phyloP scores from a whole-genome alignment of 1,139 yeast genomes.

The Suhomyces bokatorum region DNA sequence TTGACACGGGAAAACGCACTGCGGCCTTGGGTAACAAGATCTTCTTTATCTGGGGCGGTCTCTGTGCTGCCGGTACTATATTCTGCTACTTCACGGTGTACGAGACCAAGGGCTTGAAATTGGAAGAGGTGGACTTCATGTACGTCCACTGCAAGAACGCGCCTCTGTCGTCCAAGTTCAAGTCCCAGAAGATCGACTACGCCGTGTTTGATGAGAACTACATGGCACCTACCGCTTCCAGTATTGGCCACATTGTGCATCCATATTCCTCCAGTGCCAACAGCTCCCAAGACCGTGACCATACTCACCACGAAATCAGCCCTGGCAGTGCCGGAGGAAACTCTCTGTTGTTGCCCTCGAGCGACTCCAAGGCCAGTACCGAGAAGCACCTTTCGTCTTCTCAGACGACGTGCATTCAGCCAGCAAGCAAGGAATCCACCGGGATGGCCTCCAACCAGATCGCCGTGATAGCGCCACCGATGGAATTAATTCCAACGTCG shows the following conservation, averaged over 20 bases:
- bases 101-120: slow-evolving; percentile 49
- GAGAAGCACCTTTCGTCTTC: slow-evolving; percentile 13
- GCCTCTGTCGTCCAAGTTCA: slow-evolving; percentile 40
- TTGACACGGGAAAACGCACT: slow-evolving; percentile 61
- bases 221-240: slow-evolving; percentile 5
- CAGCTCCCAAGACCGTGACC: slow-evolving; percentile 12
- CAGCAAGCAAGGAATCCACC: slow-evolving; percentile 3
- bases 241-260: slow-evolving; percentile 6
- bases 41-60: slow-evolving; percentile 74
- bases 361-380: slow-evolving; percentile 8
- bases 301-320: slow-evolving; percentile 8
- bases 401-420: slow-evolving; percentile 10
- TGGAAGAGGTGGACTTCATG: slow-evolving; percentile 47
- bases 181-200: slow-evolving; percentile 40
- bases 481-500: slow-evolving; percentile 24
- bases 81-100: slow-evolving; percentile 44
- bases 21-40: slow-evolving; percentile 67
- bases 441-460: not conserved
- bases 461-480: slow-evolving; percentile 24
- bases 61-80: slow-evolving; percentile 52
- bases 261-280: slow-evolving; percentile 13
- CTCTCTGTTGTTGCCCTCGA: slow-evolving; percentile 10
- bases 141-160: slow-evolving; percentile 47
- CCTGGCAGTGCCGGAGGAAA: slow-evolving; percentile 5
- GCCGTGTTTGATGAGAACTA: slow-evolving; percentile 16